Percentiles rank a stretch among this genome's conserved stretches.
Evolutionary conservation across 164 flowering plant genomes (phyloP).

Genomic region (Santalum album): DNA sequence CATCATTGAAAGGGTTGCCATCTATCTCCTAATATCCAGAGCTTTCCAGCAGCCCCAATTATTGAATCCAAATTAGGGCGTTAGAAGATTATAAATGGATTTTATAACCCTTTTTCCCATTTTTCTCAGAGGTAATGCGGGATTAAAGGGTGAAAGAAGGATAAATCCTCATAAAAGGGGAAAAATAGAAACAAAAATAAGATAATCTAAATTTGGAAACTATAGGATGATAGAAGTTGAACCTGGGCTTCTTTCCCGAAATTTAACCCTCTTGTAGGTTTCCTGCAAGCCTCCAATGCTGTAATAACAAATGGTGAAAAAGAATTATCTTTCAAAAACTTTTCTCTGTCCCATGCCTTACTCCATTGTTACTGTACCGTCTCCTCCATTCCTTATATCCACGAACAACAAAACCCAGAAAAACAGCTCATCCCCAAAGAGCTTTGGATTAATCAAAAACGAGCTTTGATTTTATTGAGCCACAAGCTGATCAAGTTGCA

Average conservation of each 20-base stretch:
- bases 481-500: slow-evolving; percentile 83
- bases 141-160: slow-evolving; percentile 7
- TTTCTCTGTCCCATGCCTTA: neutral
- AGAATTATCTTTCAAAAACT: slow-evolving; percentile 8
- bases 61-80: slow-evolving; percentile 9
- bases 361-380: neutral
- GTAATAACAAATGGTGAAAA: slow-evolving; percentile 25
- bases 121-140: slow-evolving; percentile 1
- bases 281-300: slow-evolving; percentile 10
- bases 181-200: slow-evolving; percentile 14
- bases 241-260: slow-evolving; percentile 17
- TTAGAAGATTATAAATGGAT: slow-evolving; percentile 3
- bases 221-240: slow-evolving; percentile 12
- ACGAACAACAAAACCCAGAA: slow-evolving; percentile 1
- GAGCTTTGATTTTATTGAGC: slow-evolving; percentile 45
- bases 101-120: slow-evolving; percentile 3
- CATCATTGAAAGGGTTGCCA: slow-evolving; percentile 11
- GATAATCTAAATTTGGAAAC: slow-evolving; percentile 15
- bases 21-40: neutral
- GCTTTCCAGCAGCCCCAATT: neutral
- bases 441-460: no score
- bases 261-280: slow-evolving; percentile 14
- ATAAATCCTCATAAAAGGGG: slow-evolving; percentile 5
- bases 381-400: slow-evolving; percentile 10
- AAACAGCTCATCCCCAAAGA: slow-evolving; percentile 21